These are phyloP conservation scores for Backusella sp. DNA, from an alignment of 192 early-diverging fungal genomes.

Conservation along the genomic window DNA sequence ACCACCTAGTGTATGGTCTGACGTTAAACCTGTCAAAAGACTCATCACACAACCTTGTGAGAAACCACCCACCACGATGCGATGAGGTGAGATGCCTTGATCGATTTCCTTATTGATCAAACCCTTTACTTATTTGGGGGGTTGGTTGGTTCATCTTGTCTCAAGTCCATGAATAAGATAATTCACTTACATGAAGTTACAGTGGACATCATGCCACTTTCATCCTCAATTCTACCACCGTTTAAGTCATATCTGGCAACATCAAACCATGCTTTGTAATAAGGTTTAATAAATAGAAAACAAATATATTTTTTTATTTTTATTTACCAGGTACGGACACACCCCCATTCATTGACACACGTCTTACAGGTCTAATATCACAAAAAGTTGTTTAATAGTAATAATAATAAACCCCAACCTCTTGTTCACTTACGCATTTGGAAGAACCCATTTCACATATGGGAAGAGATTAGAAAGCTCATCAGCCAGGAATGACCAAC, in stretches of 20 bases:
- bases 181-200: conserved; percentile 40
- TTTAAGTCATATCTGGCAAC: conserved; percentile 53
- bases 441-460: conserved; percentile 90
- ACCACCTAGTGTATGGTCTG: conserved; percentile 66
- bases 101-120: conserved; percentile 76
- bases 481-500: conserved; percentile 54
- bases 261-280: conserved; percentile 74
- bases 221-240: conserved; percentile 59
- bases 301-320: background rate
- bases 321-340: conserved; percentile 69
- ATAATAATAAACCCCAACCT: background rate
- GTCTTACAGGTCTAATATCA: conserved; percentile 43
- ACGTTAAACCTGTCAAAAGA: conserved; percentile 68
- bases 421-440: conserved; percentile 62
- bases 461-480: conserved; percentile 61
- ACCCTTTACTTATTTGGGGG: conserved; percentile 40
- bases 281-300: background rate
- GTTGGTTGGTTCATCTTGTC: background rate
- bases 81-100: conserved; percentile 68
- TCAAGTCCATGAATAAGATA: background rate
- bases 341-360: conserved; percentile 80
- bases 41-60: conserved; percentile 84
- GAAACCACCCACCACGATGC: conserved; percentile 94
- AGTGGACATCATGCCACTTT: conserved; percentile 64
- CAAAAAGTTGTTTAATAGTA: background rate